phyloP scores from a whole-genome alignment of 371 early-diverging fungal genomes.

The Mortierella sp. region DNA sequence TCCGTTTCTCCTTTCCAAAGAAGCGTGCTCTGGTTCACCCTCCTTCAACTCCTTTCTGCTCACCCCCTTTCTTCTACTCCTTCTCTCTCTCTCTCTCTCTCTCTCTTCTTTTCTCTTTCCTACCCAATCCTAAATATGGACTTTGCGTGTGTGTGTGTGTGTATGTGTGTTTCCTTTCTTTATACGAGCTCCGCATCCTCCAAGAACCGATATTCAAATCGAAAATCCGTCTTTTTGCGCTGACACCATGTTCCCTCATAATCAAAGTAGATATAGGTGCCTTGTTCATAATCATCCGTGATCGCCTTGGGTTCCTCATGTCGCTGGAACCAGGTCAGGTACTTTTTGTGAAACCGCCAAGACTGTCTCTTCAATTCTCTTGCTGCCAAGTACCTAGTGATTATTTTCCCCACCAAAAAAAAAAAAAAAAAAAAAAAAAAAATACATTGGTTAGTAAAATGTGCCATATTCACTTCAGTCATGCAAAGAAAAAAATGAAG shows the following conservation, averaged over 20 bases:
- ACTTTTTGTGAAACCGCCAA: slow-evolving; percentile 99
- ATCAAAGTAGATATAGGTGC: slow-evolving; percentile 99
- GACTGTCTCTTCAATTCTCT: slow-evolving; percentile 96
- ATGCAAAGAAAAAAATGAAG: background rate
- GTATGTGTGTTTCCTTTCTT: background rate
- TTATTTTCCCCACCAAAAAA: too few species aligned
- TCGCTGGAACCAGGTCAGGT: slow-evolving; percentile 99
- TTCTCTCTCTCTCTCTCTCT: background rate
- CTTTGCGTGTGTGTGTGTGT: too few species aligned
- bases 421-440: too few species aligned
- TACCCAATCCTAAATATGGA: background rate
- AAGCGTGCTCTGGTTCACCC: too few species aligned
- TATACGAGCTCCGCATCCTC: slow-evolving; percentile 80
- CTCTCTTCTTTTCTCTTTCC: background rate
- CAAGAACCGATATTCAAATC: slow-evolving; percentile 90
- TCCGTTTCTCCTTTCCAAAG: background rate
- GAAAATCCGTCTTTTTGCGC: slow-evolving; percentile 96
- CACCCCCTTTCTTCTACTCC: background rate
- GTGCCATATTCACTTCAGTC: background rate
- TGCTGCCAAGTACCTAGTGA: slow-evolving; percentile 88
- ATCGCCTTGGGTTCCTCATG: slow-evolving; percentile 97
- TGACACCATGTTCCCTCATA: slow-evolving; percentile 99
- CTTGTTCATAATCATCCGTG: slow-evolving; percentile 98
- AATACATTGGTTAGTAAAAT: too few species aligned
- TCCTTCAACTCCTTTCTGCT: background rate